These are phyloP conservation scores for Liquidambar formosana DNA, from an alignment of 164 flowering plant species.

Conservation along the genomic window DNA sequence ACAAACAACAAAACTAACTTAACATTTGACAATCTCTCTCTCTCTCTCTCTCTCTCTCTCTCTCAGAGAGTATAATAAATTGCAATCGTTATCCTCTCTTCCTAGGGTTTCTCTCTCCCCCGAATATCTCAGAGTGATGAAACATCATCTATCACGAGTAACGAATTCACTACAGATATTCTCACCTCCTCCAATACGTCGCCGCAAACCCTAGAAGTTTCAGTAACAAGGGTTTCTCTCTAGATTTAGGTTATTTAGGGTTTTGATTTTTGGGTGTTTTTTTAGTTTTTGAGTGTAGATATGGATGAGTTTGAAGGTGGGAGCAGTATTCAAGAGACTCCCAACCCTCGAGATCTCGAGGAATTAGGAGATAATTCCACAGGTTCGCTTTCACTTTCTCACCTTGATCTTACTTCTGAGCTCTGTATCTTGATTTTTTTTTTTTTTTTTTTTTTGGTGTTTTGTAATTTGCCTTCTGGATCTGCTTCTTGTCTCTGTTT, in stretches of 20 bases:
- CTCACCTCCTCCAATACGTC: not conserved
- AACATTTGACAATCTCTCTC: not conserved
- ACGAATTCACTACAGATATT: not conserved
- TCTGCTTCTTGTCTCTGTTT: not conserved
- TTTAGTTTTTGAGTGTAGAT: not conserved
- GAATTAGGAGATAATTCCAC: slow-evolving; percentile 19
- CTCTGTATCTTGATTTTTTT: not conserved
- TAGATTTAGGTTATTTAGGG: not conserved
- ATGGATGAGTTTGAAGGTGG: slow-evolving; percentile 42
- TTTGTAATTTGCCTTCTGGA: not conserved
- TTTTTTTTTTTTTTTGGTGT: not conserved
- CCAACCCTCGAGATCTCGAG: slow-evolving; percentile 22
- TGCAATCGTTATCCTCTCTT: slow-evolving; percentile 1
- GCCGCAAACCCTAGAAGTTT: not conserved
- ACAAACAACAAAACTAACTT: too few species aligned
- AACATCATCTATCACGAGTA: not conserved
- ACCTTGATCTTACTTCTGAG: not conserved
- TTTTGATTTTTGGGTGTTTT: not conserved
- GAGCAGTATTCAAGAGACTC: slow-evolving; percentile 17
- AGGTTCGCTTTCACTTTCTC: slow-evolving; percentile 15
- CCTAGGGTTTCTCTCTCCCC: not conserved
- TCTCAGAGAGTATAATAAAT: not conserved
- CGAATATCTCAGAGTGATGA: not conserved
- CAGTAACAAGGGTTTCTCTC: not conserved
- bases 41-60: not conserved